A percentile compares a stretch with the other conserved stretches of the same genome.
Conservation (phyloP, 176 grass and related monocot genomes). For the Miscanthus lutarioriparius region DNA sequence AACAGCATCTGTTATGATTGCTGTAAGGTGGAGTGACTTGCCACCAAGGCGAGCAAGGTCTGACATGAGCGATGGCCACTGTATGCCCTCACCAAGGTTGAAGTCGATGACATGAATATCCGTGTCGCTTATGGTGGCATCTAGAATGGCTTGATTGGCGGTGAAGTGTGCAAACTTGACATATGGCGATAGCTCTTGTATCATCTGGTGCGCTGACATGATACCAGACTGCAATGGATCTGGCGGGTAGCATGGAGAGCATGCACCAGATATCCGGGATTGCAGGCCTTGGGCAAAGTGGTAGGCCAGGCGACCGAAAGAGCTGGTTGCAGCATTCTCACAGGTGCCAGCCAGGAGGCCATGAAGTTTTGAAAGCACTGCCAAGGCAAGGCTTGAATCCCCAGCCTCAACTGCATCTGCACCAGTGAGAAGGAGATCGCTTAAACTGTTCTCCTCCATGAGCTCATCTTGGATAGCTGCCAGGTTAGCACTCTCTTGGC, state of each 20-base stretch:
- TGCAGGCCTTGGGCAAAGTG: conserved; percentile 50
- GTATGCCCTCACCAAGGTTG: conserved; percentile 49
- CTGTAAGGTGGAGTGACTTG: conserved; percentile 45
- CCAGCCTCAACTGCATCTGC: conserved; percentile 50
- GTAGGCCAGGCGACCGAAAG: conserved; percentile 40
- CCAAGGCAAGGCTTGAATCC: conserved; percentile 40
- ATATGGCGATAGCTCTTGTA: conserved; percentile 54
- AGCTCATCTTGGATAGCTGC: conserved; percentile 48
- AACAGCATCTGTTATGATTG: conserved; percentile 19
- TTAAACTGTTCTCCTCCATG: conserved; percentile 54
- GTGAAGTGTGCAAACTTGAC: conserved; percentile 61
- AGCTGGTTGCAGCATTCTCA: conserved; percentile 16
- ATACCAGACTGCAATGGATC: neutral
- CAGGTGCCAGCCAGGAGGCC: conserved; percentile 3
- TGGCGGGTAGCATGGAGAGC: neutral
- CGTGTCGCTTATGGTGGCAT: conserved; percentile 13
- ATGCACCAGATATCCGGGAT: conserved; percentile 20
- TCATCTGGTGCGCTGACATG: conserved; percentile 47
- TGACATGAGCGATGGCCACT: conserved; percentile 64
- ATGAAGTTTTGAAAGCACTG: conserved; percentile 42
- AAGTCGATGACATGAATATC: conserved; percentile 52
- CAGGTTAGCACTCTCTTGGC: conserved; percentile 40
- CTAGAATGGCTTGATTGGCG: conserved; percentile 62
- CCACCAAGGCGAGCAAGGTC: conserved; percentile 44
- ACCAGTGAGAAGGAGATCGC: conserved; percentile 52